Evolutionary conservation across 257 asterid species (phyloP), one percentile per base, ranked within the genome.

Genomic region (Salvia rosmarinus): DNA sequence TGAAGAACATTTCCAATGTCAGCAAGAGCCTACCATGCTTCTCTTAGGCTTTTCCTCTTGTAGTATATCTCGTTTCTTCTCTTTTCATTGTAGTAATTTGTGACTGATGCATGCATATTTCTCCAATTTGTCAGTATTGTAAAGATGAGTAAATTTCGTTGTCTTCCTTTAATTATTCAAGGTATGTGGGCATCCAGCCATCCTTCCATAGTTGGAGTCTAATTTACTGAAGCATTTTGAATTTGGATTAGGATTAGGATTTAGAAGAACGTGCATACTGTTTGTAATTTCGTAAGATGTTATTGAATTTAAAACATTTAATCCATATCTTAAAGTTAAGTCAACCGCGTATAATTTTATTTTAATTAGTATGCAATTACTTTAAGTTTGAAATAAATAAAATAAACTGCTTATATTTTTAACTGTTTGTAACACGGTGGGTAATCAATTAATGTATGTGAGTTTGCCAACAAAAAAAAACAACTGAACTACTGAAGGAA

Each of bases 1-100:
- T 68, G 66, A 67, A 46, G 73, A 34, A 13, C 44, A 73, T 32
- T 28, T 47, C 64, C 51, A 17, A 50, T 9, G 11, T 20, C 42
- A 16, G 49, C 9, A 8, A 49, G 34, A 44, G 28, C 57, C 58
- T 52, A 4, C 20, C 30, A 49, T 64, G 64, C 66, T 69, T 37
- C 3, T 20, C 46, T 43, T 23, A 34, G 39, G 6, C n/a, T 34
- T 8, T 12, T 55, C 34, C 34, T 52, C 32, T 55, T 55, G 61
- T 55, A 21, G 61, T 4, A 55, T 55, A 9, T 55, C 8, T 52
- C 3, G n/a, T 52, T 55, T 14, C n/a, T 5, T 46, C 59, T 52
- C 6, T 9, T 50, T 50, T 55, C 61, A 55, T 11, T 55, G 17
- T 55, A 9, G 37, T 55, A 21, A 23, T 12, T n/a, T n/a, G n/a